Conservation (phyloP, 371 early-diverging fungal species). For the Entomophthora muscae region DNA sequence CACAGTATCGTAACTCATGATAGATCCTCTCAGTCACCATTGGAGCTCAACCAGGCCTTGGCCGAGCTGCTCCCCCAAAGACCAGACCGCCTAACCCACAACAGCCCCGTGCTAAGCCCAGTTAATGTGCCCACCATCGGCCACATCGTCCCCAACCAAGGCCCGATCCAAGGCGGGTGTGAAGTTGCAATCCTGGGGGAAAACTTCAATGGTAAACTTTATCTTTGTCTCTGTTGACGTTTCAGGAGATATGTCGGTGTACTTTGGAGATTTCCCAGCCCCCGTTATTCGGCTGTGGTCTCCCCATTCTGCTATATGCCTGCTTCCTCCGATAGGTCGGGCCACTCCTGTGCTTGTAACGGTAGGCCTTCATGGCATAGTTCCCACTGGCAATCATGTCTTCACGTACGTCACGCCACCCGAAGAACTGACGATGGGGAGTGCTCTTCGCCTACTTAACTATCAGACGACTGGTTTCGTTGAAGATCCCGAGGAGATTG, state of each 20-base stretch:
- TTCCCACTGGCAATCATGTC: background rate
- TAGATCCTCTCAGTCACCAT: background rate
- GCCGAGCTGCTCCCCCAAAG: background rate
- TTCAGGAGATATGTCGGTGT: constrained; percentile 29
- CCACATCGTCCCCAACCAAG: constrained; percentile 51
- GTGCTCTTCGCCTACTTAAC: background rate
- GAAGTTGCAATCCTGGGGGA: constrained; percentile 65
- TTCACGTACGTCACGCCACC: background rate
- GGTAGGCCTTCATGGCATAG: background rate
- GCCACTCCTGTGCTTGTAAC: constrained; percentile 64
- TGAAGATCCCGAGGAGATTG: background rate
- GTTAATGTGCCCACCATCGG: constrained; percentile 22
- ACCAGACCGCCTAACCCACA: constrained; percentile 12
- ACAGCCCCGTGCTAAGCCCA: constrained; percentile 14
- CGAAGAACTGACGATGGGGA: background rate
- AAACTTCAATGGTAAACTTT: constrained; percentile 35
- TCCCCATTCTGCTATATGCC: constrained; percentile 55
- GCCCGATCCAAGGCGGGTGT: constrained; percentile 68
- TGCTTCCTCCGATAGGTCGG: constrained; percentile 52
- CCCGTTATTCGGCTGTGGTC: constrained; percentile 49
- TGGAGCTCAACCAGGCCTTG: background rate
- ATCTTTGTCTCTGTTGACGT: background rate
- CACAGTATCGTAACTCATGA: background rate
- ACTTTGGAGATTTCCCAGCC: constrained; percentile 37
- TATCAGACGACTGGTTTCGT: background rate